Percentiles rank a stretch among this genome's conserved stretches.
Conservation (phyloP, 768 basidiomycete genomes). For the Lactarius sanguifluus region DNA sequence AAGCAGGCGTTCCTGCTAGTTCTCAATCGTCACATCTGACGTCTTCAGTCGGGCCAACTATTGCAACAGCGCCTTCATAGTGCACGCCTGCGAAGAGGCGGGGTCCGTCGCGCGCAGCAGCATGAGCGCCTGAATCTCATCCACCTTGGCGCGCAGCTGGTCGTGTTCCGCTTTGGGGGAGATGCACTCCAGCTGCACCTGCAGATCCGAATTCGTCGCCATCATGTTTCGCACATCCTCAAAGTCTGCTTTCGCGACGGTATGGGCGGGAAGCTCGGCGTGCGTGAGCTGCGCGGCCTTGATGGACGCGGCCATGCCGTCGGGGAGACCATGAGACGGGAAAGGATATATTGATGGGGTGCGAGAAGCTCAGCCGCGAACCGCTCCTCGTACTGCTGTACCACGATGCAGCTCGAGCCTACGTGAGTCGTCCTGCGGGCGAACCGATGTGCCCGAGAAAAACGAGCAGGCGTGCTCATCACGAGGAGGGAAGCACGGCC, state of each 20-base stretch:
- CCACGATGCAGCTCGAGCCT: constrained; percentile 42
- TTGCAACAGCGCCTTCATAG: constrained; percentile 61
- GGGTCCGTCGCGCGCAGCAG: no score
- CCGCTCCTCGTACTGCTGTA: constrained; percentile 59
- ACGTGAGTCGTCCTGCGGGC: constrained; percentile 52
- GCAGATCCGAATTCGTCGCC: constrained; percentile 59
- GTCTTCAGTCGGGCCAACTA: constrained; percentile 69
- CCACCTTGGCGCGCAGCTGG: constrained; percentile 51
- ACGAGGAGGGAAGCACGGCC: constrained; percentile 33
- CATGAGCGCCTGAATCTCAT: constrained; percentile 49
- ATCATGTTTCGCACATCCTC: constrained; percentile 65
- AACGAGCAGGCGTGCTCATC: constrained; percentile 48
- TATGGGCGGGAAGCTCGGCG: constrained; percentile 59
- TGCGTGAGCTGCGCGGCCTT: constrained; percentile 43
- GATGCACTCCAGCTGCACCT: constrained; percentile 55
- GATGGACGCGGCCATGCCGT: constrained; percentile 53
- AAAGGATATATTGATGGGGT: constrained; percentile 51
- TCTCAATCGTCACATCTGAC: no score
- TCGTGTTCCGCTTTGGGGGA: constrained; percentile 62
- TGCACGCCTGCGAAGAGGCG: no score
- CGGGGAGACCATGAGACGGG: constrained; percentile 60
- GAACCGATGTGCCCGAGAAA: constrained; percentile 44
- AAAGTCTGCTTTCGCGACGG: constrained; percentile 57
- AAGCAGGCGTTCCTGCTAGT: no score
- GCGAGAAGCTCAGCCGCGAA: constrained; percentile 53